These are phyloP conservation scores for Powellomyces hirtus DNA, from an alignment of 192 early-diverging fungal genomes.

Conservation along the genomic window DNA sequence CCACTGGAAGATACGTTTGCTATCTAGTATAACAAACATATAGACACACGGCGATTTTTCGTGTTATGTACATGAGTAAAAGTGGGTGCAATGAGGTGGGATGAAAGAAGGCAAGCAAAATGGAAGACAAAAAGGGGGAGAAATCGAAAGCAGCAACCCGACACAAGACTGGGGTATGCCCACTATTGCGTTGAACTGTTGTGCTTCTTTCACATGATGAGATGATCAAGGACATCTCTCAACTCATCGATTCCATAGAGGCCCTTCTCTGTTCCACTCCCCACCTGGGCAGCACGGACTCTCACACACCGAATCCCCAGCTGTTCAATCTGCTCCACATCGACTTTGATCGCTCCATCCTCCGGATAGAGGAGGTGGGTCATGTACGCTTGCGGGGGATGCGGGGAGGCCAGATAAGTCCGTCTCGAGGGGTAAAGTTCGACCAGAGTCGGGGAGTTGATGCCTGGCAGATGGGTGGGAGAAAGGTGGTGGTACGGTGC, in stretches of 20 bases:
- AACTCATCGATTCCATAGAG: conserved; percentile 22
- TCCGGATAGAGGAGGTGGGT: conserved; percentile 48
- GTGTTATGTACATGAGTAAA: too few relatives aligned
- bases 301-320: conserved; percentile 40
- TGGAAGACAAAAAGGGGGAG: too few relatives aligned
- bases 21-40: too few relatives aligned
- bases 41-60: too few relatives aligned
- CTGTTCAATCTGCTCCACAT: conserved; percentile 35
- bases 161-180: too few relatives aligned
- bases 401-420: conserved; percentile 32
- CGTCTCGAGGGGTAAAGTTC: conserved; percentile 18
- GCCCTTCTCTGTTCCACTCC: not conserved
- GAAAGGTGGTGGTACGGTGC: not conserved
- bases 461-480: not conserved
- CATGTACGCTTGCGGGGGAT: conserved; percentile 41
- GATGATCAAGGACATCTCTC: conserved; percentile 9
- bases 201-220: conserved; percentile 10
- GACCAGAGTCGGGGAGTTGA: not conserved
- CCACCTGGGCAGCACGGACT: conserved; percentile 16
- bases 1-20: too few relatives aligned
- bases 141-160: too few relatives aligned
- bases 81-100: too few relatives aligned
- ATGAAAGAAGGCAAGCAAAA: too few relatives aligned
- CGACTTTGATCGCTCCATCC: conserved; percentile 34
- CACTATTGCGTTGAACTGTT: too few relatives aligned